phyloP scores from a whole-genome alignment of 768 basidiomycete species.

The Boletus rex-veris region DNA sequence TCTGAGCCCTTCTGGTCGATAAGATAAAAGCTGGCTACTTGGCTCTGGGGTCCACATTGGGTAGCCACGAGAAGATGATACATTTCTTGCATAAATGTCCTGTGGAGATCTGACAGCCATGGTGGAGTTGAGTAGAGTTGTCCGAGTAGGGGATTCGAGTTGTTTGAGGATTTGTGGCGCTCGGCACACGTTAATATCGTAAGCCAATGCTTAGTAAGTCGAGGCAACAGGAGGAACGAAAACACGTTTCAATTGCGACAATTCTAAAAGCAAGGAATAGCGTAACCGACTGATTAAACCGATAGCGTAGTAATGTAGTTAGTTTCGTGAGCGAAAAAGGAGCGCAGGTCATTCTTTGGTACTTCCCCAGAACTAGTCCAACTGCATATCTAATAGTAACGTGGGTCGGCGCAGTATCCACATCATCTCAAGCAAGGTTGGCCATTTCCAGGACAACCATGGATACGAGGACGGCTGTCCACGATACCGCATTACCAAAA shows the following conservation, averaged over 20 bases:
- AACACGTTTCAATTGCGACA: conserved; percentile 4
- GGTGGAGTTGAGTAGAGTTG: background rate
- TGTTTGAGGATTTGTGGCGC: conserved; percentile 8
- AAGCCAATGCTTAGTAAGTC: conserved; percentile 14
- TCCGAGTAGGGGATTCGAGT: background rate
- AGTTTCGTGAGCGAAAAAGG: background rate
- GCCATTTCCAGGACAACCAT: conserved; percentile 1
- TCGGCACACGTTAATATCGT: conserved; percentile 1
- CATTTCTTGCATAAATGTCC: conserved; percentile 25
- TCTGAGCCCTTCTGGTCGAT: conserved; percentile 28
- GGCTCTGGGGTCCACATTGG: conserved; percentile 37
- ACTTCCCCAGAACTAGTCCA: no score
- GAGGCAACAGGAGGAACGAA: background rate
- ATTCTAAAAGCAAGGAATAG: background rate
- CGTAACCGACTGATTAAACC: no score
- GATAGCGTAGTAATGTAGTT: conserved; percentile 5
- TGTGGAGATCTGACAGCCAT: conserved; percentile 25
- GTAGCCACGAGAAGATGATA: conserved; percentile 30
- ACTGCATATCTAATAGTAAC: no score
- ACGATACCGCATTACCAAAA: background rate
- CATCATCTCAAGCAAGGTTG: conserved; percentile 6
- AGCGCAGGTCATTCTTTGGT: background rate
- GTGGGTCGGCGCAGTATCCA: no score
- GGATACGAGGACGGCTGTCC: conserved; percentile 4
- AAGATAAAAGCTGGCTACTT: conserved; percentile 22